Evolutionary conservation across 2,329 filamentous ascomycete genomes (phyloP).

Genomic region (Xylaria sp.): DNA sequence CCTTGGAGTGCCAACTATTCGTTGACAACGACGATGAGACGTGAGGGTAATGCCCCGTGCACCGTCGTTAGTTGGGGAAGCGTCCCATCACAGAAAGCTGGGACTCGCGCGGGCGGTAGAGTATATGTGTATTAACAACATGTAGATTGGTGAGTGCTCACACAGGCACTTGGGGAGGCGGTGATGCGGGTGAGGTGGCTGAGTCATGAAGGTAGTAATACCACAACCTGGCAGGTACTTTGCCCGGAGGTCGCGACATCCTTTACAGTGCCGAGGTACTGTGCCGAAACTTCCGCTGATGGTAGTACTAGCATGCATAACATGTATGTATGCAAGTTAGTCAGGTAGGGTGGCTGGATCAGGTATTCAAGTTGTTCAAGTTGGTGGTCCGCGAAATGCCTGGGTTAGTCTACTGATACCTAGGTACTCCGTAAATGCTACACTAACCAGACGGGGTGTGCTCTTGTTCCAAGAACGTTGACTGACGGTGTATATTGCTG

Average conservation of each 20-base stretch:
- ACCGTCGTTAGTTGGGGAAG: neutral
- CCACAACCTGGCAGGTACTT: conserved; percentile 5
- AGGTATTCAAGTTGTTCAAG: neutral
- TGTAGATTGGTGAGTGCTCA: conserved; percentile 8
- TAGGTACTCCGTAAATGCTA: neutral
- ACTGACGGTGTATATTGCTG: neutral
- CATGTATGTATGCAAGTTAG: conserved; percentile 13
- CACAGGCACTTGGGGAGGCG: conserved; percentile 14
- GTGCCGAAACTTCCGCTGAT: conserved; percentile 27
- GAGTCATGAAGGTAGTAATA: conserved; percentile 23
- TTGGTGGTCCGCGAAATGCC: conserved; percentile 6
- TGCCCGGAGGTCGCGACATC: conserved; percentile 12
- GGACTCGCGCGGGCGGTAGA: neutral
- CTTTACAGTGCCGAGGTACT: conserved; percentile 26
- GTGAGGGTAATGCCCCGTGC: neutral
- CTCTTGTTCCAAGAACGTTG: conserved; percentile 3
- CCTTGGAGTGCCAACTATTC: neutral
- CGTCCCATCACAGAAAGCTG: neutral
- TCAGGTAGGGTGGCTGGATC: conserved; percentile 14
- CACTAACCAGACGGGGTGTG: neutral
- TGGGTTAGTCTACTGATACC: neutral
- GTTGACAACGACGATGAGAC: neutral
- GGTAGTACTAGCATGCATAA: conserved; percentile 31
- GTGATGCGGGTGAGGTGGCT: conserved; percentile 30
- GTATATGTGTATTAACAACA: neutral